These are phyloP conservation scores for Hypoxylon sp. DNA, from an alignment of 2,329 filamentous ascomycete genomes.

Conservation along the genomic window DNA sequence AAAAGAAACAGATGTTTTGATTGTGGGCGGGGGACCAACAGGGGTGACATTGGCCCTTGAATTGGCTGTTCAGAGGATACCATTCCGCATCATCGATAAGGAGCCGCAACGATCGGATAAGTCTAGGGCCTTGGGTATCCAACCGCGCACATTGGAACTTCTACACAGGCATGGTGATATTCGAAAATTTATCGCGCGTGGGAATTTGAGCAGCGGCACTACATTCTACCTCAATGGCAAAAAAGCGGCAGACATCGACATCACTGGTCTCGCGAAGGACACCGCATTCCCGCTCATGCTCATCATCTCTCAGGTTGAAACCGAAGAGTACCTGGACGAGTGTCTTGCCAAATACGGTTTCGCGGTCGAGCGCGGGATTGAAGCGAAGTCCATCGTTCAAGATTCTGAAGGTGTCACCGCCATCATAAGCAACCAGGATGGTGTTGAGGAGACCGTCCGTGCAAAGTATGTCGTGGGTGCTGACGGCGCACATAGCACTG, in stretches of 20 bases:
- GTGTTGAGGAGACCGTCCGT: conserved; percentile 41
- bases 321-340: conserved; percentile 44
- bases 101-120: conserved; percentile 61
- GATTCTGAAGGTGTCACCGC: conserved; percentile 45
- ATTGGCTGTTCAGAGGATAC: conserved; percentile 48
- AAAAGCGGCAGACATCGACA: conserved; percentile 52
- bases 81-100: conserved; percentile 55
- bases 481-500: conserved; percentile 61
- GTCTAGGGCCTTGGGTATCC: conserved; percentile 61
- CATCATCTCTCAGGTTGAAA: conserved; percentile 48
- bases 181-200: conserved; percentile 56
- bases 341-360: conserved; percentile 35
- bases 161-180: conserved; percentile 62
- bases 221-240: conserved; percentile 57
- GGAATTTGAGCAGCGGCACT: conserved; percentile 57
- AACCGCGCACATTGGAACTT: conserved; percentile 65
- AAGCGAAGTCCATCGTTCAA: conserved; percentile 38
- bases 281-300: conserved; percentile 45
- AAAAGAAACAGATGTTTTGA: conserved; percentile 57
- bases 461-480: conserved; percentile 60
- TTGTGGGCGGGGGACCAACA: conserved; percentile 59
- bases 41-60: conserved; percentile 59
- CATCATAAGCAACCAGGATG: conserved; percentile 34
- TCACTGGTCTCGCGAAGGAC: conserved; percentile 52
- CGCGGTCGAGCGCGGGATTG: conserved; percentile 43